These are phyloP conservation scores for Trypanosoma mega DNA, from an alignment of 208 protist genomes.

Conservation along the genomic window DNA sequence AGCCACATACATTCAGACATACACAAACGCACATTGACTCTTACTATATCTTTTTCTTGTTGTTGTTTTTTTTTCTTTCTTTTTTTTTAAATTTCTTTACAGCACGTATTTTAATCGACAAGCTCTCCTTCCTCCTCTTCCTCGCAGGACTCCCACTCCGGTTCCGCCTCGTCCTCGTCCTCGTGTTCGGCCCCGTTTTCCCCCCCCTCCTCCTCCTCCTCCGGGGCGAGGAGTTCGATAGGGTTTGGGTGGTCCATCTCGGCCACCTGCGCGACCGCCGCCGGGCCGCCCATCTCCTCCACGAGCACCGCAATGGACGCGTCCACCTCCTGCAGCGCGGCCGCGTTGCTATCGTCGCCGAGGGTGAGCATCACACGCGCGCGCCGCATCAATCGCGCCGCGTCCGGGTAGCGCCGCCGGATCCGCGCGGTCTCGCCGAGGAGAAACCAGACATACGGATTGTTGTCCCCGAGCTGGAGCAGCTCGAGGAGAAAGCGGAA, in stretches of 20 bases:
- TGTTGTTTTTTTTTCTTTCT: constrained; percentile 2
- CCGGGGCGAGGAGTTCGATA: constrained; percentile 72
- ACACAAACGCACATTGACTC: not conserved
- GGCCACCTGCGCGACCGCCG: constrained; percentile 58
- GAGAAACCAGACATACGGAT: constrained; percentile 92
- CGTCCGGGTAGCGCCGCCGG: constrained; percentile 68
- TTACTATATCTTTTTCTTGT: not conserved
- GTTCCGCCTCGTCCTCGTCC: constrained; percentile 50
- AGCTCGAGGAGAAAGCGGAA: constrained; percentile 81
- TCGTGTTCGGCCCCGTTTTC: constrained; percentile 32
- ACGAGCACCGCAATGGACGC: constrained; percentile 74
- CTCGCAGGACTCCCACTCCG: constrained; percentile 66
- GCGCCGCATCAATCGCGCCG: constrained; percentile 77
- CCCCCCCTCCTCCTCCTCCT: constrained; percentile 41
- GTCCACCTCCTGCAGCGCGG: constrained; percentile 76
- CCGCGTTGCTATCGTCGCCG: constrained; percentile 37
- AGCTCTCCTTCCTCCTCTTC: constrained; percentile 48
- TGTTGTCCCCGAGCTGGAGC: constrained; percentile 89
- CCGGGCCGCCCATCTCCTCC: constrained; percentile 84
- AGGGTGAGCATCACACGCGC: constrained; percentile 83
- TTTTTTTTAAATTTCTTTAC: constrained; percentile 1
- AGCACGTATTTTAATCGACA: not conserved
- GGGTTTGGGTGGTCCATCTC: constrained; percentile 85
- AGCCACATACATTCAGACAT: not conserved
- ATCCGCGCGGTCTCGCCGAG: constrained; percentile 86